Base-by-base conservation (phyloP, 495 filamentous ascomycete genomes). In the Penicillium antarcticum region DNA sequence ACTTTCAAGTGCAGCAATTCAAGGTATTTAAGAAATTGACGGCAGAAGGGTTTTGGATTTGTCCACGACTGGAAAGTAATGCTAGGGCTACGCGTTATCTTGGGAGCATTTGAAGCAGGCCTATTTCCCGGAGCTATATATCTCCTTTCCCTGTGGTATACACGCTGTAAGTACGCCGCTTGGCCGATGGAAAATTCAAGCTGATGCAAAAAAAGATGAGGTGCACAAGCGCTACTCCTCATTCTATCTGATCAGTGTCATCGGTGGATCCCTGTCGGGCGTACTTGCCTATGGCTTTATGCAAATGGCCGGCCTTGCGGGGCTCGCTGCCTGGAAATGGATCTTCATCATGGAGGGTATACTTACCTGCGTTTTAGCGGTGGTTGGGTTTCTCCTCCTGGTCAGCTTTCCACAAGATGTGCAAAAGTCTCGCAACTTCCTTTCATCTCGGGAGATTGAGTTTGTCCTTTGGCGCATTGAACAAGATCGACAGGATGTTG, bases 321-420 rank as follows among this genome's bases (percentile, higher is more conserved):
- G 81, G 1, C 56, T 91, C 11, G 79, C 77, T 5, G 86, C 87
- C 10, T 91, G 87, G 87, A 76, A 85, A 13, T 90, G 85, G 80
- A 89, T 89, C 82, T 90, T 82, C 49, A 60, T 91, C 5, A 82
- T 91, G 2, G 87, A 91, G 63, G 82, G 82, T 1, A 50, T 72
- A 1, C 82, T 87, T 47, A 71, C 86, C n/a, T 81, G 75, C 53
- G 67, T 87, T 1, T 67, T 91, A 36, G 86, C 87, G 5, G 55
- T 87, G n/a, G 45, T 76, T 4, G 89, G 85, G 0, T 91, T 86
- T 56, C 86, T 82, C 71, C 90, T 85, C 86, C 89, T 91, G 63
- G 75, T 91, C 21, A 87, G 90, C 56, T 92, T 92, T 53, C 88
- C 88, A 0, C 87, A 91, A 45, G 79, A 84, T 7, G 74, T 83